Evolutionary conservation across 371 early-diverging fungal species (phyloP).

Genomic region (Dinochytrium kinnereticum): DNA sequence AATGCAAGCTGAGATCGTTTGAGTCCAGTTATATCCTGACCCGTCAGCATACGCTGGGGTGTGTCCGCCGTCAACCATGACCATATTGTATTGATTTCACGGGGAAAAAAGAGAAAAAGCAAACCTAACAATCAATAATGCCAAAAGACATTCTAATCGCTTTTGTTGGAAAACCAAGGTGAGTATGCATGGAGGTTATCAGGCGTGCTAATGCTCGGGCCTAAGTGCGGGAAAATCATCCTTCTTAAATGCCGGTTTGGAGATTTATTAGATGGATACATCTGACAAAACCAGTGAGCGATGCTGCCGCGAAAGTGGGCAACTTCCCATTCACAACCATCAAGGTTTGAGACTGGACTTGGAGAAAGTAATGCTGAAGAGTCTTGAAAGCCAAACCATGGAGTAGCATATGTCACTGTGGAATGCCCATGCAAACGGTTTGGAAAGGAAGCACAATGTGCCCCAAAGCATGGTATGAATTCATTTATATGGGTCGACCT

Average conservation of each 20-base stretch:
- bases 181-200: neutral
- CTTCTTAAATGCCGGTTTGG: constrained; percentile 53
- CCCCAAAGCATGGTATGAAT: constrained; percentile 69
- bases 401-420: constrained; percentile 72
- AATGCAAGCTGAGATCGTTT: constrained; percentile 22
- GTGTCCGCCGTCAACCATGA: neutral
- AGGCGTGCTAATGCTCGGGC: neutral
- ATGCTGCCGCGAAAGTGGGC: constrained; percentile 83
- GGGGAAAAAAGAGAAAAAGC: neutral
- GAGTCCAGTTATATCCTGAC: constrained; percentile 37
- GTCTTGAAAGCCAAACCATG: constrained; percentile 67
- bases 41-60: constrained; percentile 20
- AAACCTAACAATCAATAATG: constrained; percentile 4
- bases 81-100: neutral
- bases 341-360: constrained; percentile 34
- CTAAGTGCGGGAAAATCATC: constrained; percentile 48
- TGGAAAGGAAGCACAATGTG: constrained; percentile 60
- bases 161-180: constrained; percentile 79
- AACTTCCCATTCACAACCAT: constrained; percentile 87
- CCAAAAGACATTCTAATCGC: constrained; percentile 69
- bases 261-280: constrained; percentile 54
- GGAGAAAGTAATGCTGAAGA: neutral
- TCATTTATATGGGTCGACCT: neutral
- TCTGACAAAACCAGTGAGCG: constrained; percentile 59
- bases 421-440: constrained; percentile 73